These are phyloP conservation scores for Lupinus albus DNA, from an alignment of 306 rosid genomes.

Conservation along the genomic window DNA sequence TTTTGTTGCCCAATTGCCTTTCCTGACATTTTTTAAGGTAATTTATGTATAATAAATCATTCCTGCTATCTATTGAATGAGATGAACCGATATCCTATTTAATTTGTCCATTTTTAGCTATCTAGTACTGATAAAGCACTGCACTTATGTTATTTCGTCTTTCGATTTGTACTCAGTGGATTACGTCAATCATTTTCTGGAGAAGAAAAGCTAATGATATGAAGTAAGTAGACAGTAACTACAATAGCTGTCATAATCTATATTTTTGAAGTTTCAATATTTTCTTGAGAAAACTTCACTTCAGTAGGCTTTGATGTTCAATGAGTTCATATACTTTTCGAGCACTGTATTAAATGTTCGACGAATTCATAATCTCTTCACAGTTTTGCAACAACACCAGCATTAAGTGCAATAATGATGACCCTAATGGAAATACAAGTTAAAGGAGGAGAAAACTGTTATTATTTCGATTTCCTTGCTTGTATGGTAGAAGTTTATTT, in stretches of 20 bases:
- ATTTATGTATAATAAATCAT: not conserved
- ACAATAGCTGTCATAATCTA: slow-evolving; percentile 1
- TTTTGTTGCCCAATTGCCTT: slow-evolving; percentile 47
- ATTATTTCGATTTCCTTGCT: not conserved
- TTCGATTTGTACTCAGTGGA: slow-evolving; percentile 62
- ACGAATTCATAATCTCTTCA: slow-evolving; percentile 14
- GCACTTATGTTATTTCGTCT: slow-evolving; percentile 36
- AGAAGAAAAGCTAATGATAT: slow-evolving; percentile 63
- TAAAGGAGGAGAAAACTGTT: not conserved
- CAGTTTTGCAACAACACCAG: not conserved
- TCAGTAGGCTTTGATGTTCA: not conserved
- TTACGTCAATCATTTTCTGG: slow-evolving; percentile 75
- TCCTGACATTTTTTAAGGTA: slow-evolving; percentile 75
- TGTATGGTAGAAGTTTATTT: not conserved
- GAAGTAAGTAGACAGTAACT: slow-evolving; percentile 69
- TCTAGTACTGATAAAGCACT: too few relatives aligned
- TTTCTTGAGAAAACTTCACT: slow-evolving; percentile 13
- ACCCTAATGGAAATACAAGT: not conserved
- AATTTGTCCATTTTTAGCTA: not conserved
- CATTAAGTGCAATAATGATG: not conserved
- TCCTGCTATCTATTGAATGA: not conserved
- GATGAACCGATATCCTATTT: not conserved
- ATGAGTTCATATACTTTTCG: slow-evolving; percentile 2
- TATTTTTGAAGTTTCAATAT: slow-evolving; percentile 13
- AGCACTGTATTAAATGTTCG: slow-evolving; percentile 12